Base-by-base conservation (phyloP, 2,329 filamentous ascomycete genomes). In the Fusarium gaditjirri region DNA sequence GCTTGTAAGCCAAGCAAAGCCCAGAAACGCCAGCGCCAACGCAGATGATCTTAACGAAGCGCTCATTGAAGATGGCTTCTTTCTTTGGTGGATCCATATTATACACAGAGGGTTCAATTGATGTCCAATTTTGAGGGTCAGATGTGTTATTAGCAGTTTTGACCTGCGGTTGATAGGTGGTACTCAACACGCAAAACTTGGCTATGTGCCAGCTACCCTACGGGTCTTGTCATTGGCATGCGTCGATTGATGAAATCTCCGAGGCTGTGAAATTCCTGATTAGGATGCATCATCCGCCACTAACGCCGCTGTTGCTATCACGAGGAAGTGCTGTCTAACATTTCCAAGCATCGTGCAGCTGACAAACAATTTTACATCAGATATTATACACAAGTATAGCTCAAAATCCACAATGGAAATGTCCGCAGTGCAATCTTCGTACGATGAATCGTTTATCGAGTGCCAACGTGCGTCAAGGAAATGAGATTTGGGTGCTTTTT, bases 1-100 rank as follows among this genome's bases (percentile, higher is more conserved):
- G 19, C 19, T 67, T 67, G 61, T 67, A 67, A 6, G 65, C 61
- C 1, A 71, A 41, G 21, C 67, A 70, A 23, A 71, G 17, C 4
- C 68, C 68, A 11, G 67, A 70, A 3, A 71, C 53, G 1, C 68
- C 68, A 17, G 68, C 68, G 9, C 68, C 68, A 23, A 70, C 16
- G 8, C 68, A 70, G 4, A 67, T 27, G 25, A 71, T 36, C 43
- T 71, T 71, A 25, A 66, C 68, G 23, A 67, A 66, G 8, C 65
- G 65, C 23, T 61, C 61, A 8, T 66, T 29, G 27, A 66, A 57
- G 16, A 68, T 66, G 3, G 54, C 47, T 4, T 68, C 61, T 29
- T 41, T 8, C n/a, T 27, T 52, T 2, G 25, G 33, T 5, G 65
- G 65, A 33, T 68, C 65, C 65, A 68, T 67, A 16, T 9, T 8